A percentile compares a stretch with the other conserved stretches of the same genome.
Evolutionary conservation across 148 eudicot species (phyloP).

Genomic region (Amaranthus palmeri): DNA sequence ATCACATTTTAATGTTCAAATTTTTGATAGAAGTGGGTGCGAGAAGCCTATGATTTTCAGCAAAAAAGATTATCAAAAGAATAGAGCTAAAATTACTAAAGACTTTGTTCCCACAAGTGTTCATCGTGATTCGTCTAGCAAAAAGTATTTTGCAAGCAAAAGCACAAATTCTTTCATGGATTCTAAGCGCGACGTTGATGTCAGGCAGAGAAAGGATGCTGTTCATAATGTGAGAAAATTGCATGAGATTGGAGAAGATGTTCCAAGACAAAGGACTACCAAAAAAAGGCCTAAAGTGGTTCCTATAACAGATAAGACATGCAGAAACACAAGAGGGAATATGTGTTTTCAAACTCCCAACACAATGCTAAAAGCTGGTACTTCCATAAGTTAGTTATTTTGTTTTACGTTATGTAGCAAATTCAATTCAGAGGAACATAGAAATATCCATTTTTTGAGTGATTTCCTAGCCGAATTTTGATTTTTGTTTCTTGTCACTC

Average conservation of each 20-base stretch:
- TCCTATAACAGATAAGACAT: conserved; percentile 20
- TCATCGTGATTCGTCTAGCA: not conserved
- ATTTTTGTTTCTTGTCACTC: not conserved
- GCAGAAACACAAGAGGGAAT: conserved; percentile 23
- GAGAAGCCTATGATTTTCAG: conserved; percentile 29
- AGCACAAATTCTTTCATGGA: conserved; percentile 16
- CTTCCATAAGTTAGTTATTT: too few relatives aligned
- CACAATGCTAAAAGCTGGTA: too few relatives aligned
- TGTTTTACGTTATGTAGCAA: too few relatives aligned
- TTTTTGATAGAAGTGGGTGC: conserved; percentile 44
- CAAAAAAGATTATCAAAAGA: conserved; percentile 11
- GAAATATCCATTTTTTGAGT: too few relatives aligned
- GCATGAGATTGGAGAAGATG: conserved; percentile 11
- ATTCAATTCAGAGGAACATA: too few relatives aligned
- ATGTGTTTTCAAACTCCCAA: too few relatives aligned
- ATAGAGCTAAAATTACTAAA: conserved; percentile 7
- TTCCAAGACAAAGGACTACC: conserved; percentile 4
- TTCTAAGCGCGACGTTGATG: conserved; percentile 16
- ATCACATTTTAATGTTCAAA: conserved; percentile 55
- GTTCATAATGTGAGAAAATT: conserved; percentile 1
- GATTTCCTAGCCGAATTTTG: not conserved
- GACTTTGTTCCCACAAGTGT: not conserved
- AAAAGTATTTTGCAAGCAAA: not conserved
- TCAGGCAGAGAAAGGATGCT: conserved; percentile 4
- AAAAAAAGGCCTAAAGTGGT: not conserved